A percentile compares a stretch with the other conserved stretches of the same genome.
Evolutionary conservation across 2,329 filamentous ascomycete species (phyloP).

Genomic region (Myriosclerotinia scirpicola): DNA sequence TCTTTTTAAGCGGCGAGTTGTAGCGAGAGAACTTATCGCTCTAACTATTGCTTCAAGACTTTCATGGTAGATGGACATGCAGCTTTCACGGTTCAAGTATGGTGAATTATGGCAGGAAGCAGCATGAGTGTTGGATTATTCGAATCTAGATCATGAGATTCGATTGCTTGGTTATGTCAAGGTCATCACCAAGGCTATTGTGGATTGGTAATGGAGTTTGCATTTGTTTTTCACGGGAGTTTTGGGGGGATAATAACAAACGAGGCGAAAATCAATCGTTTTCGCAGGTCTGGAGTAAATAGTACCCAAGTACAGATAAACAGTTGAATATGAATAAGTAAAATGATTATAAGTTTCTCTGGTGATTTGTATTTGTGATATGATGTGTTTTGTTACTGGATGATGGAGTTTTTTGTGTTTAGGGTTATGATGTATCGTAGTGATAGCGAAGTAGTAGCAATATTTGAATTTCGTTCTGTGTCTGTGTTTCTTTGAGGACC

Average conservation of each 20-base stretch:
- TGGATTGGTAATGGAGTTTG: neutral
- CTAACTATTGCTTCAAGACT: neutral
- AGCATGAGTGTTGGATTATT: neutral
- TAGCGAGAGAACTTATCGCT: neutral
- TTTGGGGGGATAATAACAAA: neutral
- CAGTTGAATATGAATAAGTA: slow-evolving; percentile 9
- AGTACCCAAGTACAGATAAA: neutral
- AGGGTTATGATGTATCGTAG: too few relatives aligned
- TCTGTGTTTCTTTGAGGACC: too few relatives aligned
- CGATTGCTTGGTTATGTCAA: neutral
- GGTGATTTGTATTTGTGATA: neutral
- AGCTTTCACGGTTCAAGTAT: neutral
- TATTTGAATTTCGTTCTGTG: too few relatives aligned
- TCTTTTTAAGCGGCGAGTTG: slow-evolving; percentile 34
- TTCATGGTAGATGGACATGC: neutral
- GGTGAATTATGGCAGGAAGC: neutral
- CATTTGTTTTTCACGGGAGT: neutral
- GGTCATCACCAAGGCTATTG: neutral
- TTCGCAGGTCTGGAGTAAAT: slow-evolving; percentile 7
- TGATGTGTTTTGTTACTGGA: neutral
- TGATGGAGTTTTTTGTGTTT: too few relatives aligned
- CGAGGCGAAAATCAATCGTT: slow-evolving; percentile 19
- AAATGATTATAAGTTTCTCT: neutral
- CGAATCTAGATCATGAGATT: neutral
- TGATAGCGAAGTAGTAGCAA: too few relatives aligned